Evolutionary conservation across 768 basidiomycete genomes (phyloP).

Genomic region (Phallus indusiatus): DNA sequence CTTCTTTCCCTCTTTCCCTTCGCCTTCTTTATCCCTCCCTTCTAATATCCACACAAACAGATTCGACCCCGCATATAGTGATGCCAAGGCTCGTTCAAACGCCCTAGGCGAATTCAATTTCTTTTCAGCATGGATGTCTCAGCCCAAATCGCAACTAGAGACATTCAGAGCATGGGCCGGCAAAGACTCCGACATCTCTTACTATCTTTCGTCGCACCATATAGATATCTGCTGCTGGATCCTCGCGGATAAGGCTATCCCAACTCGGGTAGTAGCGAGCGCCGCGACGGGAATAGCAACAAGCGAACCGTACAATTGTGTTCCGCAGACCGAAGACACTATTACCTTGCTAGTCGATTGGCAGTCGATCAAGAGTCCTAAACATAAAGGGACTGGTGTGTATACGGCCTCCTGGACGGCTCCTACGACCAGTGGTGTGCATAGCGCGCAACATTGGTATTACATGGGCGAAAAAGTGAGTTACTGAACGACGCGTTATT

Average conservation of each 20-base stretch:
- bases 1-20: background rate
- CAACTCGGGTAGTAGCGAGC: conserved; percentile 82
- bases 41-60: conserved; percentile 23
- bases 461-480: conserved; percentile 88
- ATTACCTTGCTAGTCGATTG: conserved; percentile 93
- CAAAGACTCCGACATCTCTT: conserved; percentile 91
- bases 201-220: conserved; percentile 93
- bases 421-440: conserved; percentile 80
- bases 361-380: conserved; percentile 68
- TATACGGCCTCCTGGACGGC: conserved; percentile 96
- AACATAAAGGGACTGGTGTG: conserved; percentile 76
- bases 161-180: conserved; percentile 96
- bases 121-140: conserved; percentile 96
- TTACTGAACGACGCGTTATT: no score
- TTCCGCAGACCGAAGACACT: conserved; percentile 83
- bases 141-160: conserved; percentile 89
- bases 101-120: conserved; percentile 85
- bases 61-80: conserved; percentile 88
- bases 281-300: conserved; percentile 89
- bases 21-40: background rate
- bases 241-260: conserved; percentile 62
- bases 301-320: conserved; percentile 79
- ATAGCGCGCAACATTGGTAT: conserved; percentile 88
- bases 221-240: conserved; percentile 87
- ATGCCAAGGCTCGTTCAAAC: conserved; percentile 69